Evolutionary conservation across 2,329 filamentous ascomycete genomes (phyloP), one percentile per base, ranked within the genome.

Genomic region (Xylaria sp.): DNA sequence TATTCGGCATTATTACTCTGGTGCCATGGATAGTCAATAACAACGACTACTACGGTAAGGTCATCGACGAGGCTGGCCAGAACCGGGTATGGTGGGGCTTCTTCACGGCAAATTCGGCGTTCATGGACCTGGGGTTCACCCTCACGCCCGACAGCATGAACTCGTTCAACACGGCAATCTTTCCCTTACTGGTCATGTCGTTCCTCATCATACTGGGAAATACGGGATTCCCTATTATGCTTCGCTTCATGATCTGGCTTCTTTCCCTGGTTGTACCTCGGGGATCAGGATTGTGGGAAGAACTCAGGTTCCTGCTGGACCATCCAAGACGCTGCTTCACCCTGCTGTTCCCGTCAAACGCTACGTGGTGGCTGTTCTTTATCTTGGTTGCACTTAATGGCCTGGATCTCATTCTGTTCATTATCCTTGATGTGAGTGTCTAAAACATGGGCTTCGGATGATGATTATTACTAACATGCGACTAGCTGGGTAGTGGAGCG

Each of bases 321-420:
- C 94, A 99, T 64, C 94, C 94, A 0, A 88, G 94, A 68, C 89
- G 94, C 50, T 99, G 94, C 74, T 99, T 99, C 68, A 99, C 94
- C 0, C 78, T 99, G 13, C 78, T 99, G 0, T 99, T 99, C 63
- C 94, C 94, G 0, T 87, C 89, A 0, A 86, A 85, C 49, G 91
- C 93, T 1, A 97, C 91, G 1, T 97, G 94, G 94, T 96, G 92
- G 91, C 79, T 99, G 0, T 96, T 97, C 68, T 89, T 85, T 72
- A 89, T 97, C 24, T 78, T 99, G 6, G 78, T 96, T 4, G 70
- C 87, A 2, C 79, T 99, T 55, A 99, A 99, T 68, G 85, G 82
- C 8, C 75, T 95, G 26, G 94, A 99, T 72, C 67, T 97, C 59
- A 79, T 97, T 42, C 90, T 97, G 67, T 99, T 97, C 71, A 87